Conservation (phyloP, 2,329 filamentous ascomycete species). For the Berkeleyomyces basicola region DNA sequence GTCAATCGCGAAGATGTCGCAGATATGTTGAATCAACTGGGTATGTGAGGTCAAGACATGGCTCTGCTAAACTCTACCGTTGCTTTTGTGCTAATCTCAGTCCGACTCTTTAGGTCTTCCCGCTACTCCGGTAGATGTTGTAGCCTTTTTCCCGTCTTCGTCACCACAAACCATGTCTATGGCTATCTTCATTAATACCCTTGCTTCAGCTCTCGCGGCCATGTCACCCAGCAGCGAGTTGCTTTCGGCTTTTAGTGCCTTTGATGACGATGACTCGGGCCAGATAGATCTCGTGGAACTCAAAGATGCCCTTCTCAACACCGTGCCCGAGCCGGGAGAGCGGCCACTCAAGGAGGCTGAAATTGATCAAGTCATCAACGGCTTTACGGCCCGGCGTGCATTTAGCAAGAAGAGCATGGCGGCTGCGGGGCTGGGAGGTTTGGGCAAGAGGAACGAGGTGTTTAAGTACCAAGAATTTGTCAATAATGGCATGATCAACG, state of each 20-base stretch:
- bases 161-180: conserved; percentile 60
- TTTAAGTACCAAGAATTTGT: conserved; percentile 94
- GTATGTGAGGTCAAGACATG: conserved; percentile 25
- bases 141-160: conserved; percentile 65
- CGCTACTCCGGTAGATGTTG: conserved; percentile 51
- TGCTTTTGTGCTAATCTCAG: conserved; percentile 11
- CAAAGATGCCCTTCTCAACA: conserved; percentile 66
- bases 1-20: conserved; percentile 71
- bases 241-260: conserved; percentile 78
- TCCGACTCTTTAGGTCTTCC: conserved; percentile 44
- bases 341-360: conserved; percentile 50
- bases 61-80: not conserved
- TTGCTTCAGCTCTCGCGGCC: conserved; percentile 56
- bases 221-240: conserved; percentile 69
- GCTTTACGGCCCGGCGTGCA: conserved; percentile 68
- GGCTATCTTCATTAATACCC: conserved; percentile 67
- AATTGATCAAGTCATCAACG: conserved; percentile 72
- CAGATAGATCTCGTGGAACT: conserved; percentile 76
- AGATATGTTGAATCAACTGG: conserved; percentile 75
- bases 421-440: conserved; percentile 11
- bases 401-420: conserved; percentile 45
- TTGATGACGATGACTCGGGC: conserved; percentile 89
- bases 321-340: conserved; percentile 58
- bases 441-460: conserved; percentile 62
- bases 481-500: conserved; percentile 39